A percentile compares a stretch with the other conserved stretches of the same genome.
Conservation (phyloP, 345 rosid species). For the Populus euphratica region DNA sequence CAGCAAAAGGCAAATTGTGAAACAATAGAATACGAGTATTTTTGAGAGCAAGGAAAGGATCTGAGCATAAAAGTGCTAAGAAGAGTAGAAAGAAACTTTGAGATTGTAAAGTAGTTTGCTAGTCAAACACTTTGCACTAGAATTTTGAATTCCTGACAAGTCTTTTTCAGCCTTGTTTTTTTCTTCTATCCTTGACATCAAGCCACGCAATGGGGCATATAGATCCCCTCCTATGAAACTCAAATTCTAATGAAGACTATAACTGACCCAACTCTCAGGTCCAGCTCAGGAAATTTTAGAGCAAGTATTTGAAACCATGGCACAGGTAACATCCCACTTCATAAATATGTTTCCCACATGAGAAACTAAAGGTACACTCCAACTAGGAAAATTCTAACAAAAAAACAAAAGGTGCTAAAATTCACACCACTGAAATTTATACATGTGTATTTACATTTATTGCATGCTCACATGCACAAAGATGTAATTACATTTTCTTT, state of each 20-base stretch:
- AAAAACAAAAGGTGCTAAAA: too few species aligned
- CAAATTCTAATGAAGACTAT: neutral
- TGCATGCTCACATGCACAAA: too few species aligned
- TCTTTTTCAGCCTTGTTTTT: neutral
- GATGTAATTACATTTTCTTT: too few species aligned
- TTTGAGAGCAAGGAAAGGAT: too few species aligned
- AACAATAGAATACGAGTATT: neutral
- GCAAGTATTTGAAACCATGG: neutral
- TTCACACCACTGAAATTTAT: too few species aligned
- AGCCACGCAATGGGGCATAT: neutral
- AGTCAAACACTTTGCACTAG: neutral
- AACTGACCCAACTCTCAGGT: neutral
- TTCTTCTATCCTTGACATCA: neutral
- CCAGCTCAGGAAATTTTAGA: neutral
- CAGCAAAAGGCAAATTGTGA: neutral
- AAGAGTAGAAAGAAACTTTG: too few species aligned
- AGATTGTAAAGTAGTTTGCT: too few species aligned
- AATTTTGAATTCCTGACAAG: neutral
- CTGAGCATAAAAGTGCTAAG: too few species aligned
- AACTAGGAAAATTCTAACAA: too few species aligned
- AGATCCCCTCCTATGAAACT: neutral
- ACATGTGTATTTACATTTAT: too few species aligned
- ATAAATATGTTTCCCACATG: neutral
- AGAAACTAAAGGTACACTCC: neutral
- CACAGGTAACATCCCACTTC: neutral